A percentile compares a stretch with the other conserved stretches of the same genome.
Conservation (phyloP, 108 stramenopile species). For the Nannochloropsis granulata region DNA sequence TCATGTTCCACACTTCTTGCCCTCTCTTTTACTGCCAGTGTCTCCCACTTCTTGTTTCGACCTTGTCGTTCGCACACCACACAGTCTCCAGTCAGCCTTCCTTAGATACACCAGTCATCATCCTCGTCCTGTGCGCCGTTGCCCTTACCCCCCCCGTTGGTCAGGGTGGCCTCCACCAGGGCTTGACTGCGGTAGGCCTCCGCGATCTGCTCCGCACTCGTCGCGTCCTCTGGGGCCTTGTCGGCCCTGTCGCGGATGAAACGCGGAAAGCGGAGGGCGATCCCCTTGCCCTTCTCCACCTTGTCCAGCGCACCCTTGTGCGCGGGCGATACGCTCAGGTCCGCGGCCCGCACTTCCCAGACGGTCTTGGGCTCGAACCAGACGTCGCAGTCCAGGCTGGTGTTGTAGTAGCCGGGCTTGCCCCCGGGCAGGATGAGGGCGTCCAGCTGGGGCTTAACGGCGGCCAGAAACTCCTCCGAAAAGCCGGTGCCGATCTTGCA, state of each 20-base stretch:
- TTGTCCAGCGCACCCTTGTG: conserved; percentile 31
- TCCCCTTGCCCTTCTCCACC: conserved; percentile 48
- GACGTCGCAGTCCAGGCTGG: not conserved
- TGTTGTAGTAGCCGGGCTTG: not conserved
- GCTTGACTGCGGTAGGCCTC: conserved; percentile 74
- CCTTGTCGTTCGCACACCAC: not conserved
- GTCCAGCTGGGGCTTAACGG: not conserved
- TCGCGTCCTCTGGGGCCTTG: conserved; percentile 91
- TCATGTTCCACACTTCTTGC: too few species aligned
- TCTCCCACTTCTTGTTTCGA: not conserved
- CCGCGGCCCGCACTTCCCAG: conserved; percentile 96
- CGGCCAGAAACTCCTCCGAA: conserved; percentile 61
- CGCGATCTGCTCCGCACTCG: conserved; percentile 79
- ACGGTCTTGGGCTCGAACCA: conserved; percentile 55
- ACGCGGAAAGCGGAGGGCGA: conserved; percentile 95
- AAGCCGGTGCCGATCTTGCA: conserved; percentile 99
- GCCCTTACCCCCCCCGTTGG: not conserved
- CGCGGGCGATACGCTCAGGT: conserved; percentile 21
- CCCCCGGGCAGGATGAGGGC: not conserved
- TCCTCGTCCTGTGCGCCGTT: not conserved
- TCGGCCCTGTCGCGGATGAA: conserved; percentile 90
- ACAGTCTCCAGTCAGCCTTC: not conserved
- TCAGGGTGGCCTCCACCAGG: not conserved
- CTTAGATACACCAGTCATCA: not conserved
- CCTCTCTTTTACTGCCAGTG: not conserved